Evolutionary conservation across 164 flowering plant species (phyloP), one percentile per base, ranked within the genome.

Genomic region (Vitis vinifera): DNA sequence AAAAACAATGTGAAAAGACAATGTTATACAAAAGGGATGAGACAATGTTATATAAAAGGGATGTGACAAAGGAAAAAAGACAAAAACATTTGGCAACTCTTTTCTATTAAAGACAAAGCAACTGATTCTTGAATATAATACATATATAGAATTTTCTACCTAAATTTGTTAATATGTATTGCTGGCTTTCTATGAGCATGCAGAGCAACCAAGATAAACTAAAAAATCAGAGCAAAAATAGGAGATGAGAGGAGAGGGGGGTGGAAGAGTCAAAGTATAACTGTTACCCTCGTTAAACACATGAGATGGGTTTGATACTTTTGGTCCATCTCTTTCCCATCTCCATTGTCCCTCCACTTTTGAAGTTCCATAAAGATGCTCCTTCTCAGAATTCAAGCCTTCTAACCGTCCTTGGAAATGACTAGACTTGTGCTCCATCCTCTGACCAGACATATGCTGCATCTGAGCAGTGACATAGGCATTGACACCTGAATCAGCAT

Each of bases 251-350:
- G 27, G 27, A 23, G 27, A 23, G 27, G 27, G 27, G 27, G 2
- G 27, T 23, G 27, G 27, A 27, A 19, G 62, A 47, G 31, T 14
- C 4, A 44, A 44, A n/a, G 55, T 72, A 37, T 6, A 37, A 37
- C 7, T 3, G 44, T 66, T 72, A 51, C 83, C 81, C 70, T 82
- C 79, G 64, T 55, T 65, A 50, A 12, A 75, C 68, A 63, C 16
- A 44, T 73, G 74, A 56, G 80, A 29, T 29, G 68, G 16, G 71
- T 71, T 75, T 37, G 79, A 55, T 69, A 62, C 65, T 68, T 73
- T 73, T 51, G 74, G 15, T 47, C 71, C 82, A 67, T 80, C 82
- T 30, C 77, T 67, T 53, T 80, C 83, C 82, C 80, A 76, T 55
- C 69, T 61, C 81, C 80, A 75, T 14, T 73, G 77, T 15, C 75